phyloP scores from a whole-genome alignment of 1,284 basidiomycete genomes.

The Volvariella surrecta region DNA sequence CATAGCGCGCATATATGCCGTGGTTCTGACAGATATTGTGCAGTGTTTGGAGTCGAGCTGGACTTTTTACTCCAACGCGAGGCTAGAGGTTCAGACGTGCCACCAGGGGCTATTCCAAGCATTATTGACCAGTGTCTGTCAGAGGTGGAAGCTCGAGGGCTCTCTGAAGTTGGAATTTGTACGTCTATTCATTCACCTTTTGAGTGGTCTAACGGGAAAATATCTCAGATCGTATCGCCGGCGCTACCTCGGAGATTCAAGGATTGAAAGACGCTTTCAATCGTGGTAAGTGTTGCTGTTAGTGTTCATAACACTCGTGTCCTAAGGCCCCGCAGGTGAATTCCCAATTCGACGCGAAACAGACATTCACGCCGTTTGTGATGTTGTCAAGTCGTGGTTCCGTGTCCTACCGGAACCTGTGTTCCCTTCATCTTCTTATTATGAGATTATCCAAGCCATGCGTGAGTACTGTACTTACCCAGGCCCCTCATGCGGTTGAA shows the following conservation, averaged over 20 bases:
- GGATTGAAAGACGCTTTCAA: slow-evolving; percentile 67
- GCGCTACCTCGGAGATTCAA: slow-evolving; percentile 62
- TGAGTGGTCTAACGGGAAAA: slow-evolving; percentile 2
- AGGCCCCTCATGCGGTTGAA: no score
- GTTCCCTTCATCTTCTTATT: slow-evolving; percentile 63
- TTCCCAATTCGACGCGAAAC: slow-evolving; percentile 47
- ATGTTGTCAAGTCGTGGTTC: slow-evolving; percentile 79
- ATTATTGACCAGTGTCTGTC: slow-evolving; percentile 56
- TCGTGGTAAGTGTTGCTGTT: slow-evolving; percentile 42
- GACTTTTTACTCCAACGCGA: slow-evolving; percentile 63
- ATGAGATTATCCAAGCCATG: slow-evolving; percentile 59
- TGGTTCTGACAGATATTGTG: slow-evolving; percentile 7
- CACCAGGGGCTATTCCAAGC: slow-evolving; percentile 50
- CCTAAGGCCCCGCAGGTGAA: slow-evolving; percentile 35
- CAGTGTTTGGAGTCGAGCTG: slow-evolving; percentile 75
- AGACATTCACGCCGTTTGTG: slow-evolving; percentile 76
- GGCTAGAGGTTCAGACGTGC: slow-evolving; percentile 35
- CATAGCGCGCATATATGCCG: neutral
- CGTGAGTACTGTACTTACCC: slow-evolving; percentile 33
- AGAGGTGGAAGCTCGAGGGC: slow-evolving; percentile 67
- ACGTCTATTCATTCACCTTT: slow-evolving; percentile 19
- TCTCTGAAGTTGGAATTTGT: slow-evolving; percentile 80
- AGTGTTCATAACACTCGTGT: neutral
- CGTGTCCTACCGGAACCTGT: slow-evolving; percentile 70
- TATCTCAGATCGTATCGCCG: slow-evolving; percentile 68